Evolutionary conservation across 2,329 filamentous ascomycete species (phyloP), one percentile per base, ranked within the genome.

Genomic region (Colletotrichum trifolii): DNA sequence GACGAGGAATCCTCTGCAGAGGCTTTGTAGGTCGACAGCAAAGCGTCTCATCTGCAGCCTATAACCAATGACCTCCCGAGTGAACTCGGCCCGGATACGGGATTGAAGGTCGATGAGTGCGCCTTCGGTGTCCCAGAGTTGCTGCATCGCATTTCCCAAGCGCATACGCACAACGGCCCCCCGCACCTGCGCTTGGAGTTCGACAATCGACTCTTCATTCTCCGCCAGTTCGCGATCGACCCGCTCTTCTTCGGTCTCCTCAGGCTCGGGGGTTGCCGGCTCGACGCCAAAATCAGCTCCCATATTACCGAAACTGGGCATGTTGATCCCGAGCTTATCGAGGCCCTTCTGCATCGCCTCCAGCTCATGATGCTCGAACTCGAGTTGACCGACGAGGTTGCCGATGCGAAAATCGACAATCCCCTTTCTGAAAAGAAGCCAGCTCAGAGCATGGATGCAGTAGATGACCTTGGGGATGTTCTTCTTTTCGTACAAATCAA

Each of bases 381-480:
- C 92, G 5, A 99, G 87, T 75, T 99, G 95, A 39, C 96, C 96
- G 60, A 99, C 93, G 47, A 99, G 84, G 73, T 99, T 99, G 13
- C 95, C 96, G 73, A 99, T 99, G 8, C 94, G 90, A 77, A 99
- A 98, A 73, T 94, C 91, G 43, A 98, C 91, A 68, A 98, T 93
- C 1, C 96, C 95, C 76, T 97, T 96, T 53, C 96, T 91, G 78
- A 93, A 97, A 10, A 99, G 84, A n/a, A 99, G 85, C 94, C 95
- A 99, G 75, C 95, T 98, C 15, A 99, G 83, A 0, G 96, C 96
- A 73, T 99, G 96, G 56, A 99, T 96, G 75, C 96, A 99, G 80
- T 99, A 97, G 67, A 99, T 99, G 75, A 98, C 96, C 77, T 98
- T 99, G 4, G 96, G 96, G 1, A 98, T 96, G 73, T 99, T 99